phyloP scores from a whole-genome alignment of 2,329 filamentous ascomycete genomes.

The Aspergillaceae sp. region DNA sequence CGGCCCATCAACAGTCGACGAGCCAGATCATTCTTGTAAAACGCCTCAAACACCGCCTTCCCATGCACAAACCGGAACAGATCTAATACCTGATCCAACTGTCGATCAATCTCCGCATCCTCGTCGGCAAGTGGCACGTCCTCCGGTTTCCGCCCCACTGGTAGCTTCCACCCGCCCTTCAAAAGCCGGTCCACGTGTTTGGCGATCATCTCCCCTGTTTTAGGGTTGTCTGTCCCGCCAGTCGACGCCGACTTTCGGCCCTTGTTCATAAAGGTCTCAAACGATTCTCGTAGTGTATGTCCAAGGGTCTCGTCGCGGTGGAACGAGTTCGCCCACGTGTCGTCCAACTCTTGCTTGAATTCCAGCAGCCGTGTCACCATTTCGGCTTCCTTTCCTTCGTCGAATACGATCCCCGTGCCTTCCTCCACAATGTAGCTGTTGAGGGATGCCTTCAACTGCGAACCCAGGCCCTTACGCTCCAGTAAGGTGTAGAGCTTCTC shows the following conservation, averaged over 20 bases:
- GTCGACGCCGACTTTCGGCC: conserved; percentile 60
- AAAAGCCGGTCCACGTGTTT: conserved; percentile 91
- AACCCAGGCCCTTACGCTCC: conserved; percentile 60
- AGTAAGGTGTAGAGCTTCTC: conserved; percentile 71
- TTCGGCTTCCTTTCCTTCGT: conserved; percentile 66
- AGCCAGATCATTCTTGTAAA: conserved; percentile 97
- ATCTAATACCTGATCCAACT: conserved; percentile 86
- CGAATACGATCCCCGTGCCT: conserved; percentile 69
- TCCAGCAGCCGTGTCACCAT: conserved; percentile 80
- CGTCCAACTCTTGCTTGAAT: conserved; percentile 70
- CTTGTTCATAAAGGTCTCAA: conserved; percentile 88
- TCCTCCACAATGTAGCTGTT: conserved; percentile 67
- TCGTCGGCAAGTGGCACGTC: conserved; percentile 65
- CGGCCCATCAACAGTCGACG: conserved; percentile 81
- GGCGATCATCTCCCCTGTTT: conserved; percentile 96
- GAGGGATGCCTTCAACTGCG: conserved; percentile 64
- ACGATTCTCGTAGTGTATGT: conserved; percentile 73
- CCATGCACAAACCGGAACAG: conserved; percentile 95
- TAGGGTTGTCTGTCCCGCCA: conserved; percentile 77
- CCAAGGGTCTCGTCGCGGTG: conserved; percentile 65
- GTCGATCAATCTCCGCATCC: conserved; percentile 81
- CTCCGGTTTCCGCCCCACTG: conserved; percentile 42
- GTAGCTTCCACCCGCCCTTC: conserved; percentile 71
- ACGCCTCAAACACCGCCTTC: conserved; percentile 96
- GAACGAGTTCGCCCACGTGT: conserved; percentile 69